phyloP scores from a whole-genome alignment of 805 yeast genomes.

The Starmerella riodocensis region DNA sequence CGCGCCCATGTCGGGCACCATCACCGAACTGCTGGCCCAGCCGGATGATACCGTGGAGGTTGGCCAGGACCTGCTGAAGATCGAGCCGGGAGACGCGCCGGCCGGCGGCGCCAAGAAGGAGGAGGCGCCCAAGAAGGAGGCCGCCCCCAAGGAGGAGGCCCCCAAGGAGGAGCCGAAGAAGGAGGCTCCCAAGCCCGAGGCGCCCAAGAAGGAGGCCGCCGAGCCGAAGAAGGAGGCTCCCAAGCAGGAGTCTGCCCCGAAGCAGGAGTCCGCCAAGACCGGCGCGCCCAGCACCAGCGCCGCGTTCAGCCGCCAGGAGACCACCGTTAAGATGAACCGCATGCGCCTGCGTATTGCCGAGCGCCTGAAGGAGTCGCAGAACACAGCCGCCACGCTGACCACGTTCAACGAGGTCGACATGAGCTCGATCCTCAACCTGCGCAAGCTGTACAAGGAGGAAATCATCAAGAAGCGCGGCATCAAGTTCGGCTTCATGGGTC shows the following conservation, averaged over 20 bases:
- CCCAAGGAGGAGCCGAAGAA: conserved; percentile 25
- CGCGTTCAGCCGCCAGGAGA: conserved; percentile 58
- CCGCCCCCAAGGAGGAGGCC: conserved; percentile 8
- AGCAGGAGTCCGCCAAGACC: conserved; percentile 23
- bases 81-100: conserved; percentile 62
- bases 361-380: conserved; percentile 97
- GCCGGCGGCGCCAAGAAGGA: conserved; percentile 39
- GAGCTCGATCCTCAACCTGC: conserved; percentile 81
- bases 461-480: conserved; percentile 83
- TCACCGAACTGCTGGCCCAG: conserved; percentile 65
- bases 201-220: conserved; percentile 27
- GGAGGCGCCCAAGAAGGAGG: conserved; percentile 13
- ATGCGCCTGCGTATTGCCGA: conserved; percentile 98
- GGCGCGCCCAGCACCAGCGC: conserved; percentile 35
- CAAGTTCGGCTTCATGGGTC: conserved; percentile 98
- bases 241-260: conserved; percentile 22
- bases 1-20: conserved; percentile 82
- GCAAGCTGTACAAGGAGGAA: conserved; percentile 95
- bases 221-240: conserved; percentile 21
- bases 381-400: conserved; percentile 95
- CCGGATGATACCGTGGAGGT: conserved; percentile 92
- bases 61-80: conserved; percentile 80
- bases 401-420: conserved; percentile 97
- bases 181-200: conserved; percentile 28
- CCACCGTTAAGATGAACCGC: conserved; percentile 95